These are phyloP conservation scores for Ambrosiella cleistominuta DNA, from an alignment of 2,329 filamentous ascomycete species.

Conservation along the genomic window DNA sequence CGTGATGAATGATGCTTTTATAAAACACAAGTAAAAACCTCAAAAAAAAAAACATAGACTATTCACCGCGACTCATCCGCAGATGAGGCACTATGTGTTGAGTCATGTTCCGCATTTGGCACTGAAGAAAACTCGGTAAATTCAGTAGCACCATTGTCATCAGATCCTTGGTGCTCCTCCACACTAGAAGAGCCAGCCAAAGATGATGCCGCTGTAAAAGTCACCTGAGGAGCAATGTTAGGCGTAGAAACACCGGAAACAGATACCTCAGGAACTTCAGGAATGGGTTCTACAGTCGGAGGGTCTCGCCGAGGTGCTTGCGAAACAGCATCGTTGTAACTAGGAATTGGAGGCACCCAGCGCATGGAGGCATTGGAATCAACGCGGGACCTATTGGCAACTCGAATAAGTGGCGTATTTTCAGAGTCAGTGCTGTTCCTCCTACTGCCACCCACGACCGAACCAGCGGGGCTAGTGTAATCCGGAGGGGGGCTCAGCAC, in stretches of 20 bases:
- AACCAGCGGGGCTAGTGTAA: slow-evolving; percentile 48
- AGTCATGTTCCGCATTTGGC: background rate
- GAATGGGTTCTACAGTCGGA: slow-evolving; percentile 4
- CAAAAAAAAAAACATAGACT: background rate
- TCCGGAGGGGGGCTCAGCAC: slow-evolving; percentile 50
- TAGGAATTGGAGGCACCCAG: slow-evolving; percentile 54
- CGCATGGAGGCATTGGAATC: slow-evolving; percentile 28
- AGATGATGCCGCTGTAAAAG: background rate
- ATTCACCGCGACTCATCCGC: background rate
- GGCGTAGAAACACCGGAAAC: background rate
- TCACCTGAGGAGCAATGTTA: background rate
- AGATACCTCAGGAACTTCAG: background rate
- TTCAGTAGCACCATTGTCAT: background rate
- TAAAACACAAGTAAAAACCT: slow-evolving; percentile 2
- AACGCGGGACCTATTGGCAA: slow-evolving; percentile 33
- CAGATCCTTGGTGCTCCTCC: background rate
- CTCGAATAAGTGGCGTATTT: slow-evolving; percentile 32
- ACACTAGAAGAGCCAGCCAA: background rate
- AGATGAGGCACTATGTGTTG: background rate
- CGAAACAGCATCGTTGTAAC: slow-evolving; percentile 58
- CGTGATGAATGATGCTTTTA: background rate
- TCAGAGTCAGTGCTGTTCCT: slow-evolving; percentile 42
- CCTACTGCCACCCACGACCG: slow-evolving; percentile 27
- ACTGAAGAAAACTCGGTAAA: slow-evolving; percentile 10
- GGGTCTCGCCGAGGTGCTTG: slow-evolving; percentile 22